Evolutionary conservation across 2,329 filamentous ascomycete species (phyloP), one percentile per base, ranked within the genome.

Genomic region (Bipolaris sorokiniana): DNA sequence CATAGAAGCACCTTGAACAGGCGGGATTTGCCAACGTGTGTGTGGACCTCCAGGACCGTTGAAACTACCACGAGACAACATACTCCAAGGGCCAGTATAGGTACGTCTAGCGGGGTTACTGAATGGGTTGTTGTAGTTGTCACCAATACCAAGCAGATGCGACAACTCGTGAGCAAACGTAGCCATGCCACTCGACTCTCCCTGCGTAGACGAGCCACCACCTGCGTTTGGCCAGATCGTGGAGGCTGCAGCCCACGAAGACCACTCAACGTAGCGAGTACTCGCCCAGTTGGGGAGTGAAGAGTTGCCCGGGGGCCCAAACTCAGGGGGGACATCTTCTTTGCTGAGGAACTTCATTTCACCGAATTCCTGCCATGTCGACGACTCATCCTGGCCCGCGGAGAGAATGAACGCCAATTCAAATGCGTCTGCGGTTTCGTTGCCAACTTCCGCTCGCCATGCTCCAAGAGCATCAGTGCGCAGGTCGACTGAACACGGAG

Each of bases 81-180:
- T 85, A 5, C 78, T 81, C 74, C 79, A 85, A 0, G 82, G 81
- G 0, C 83, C 83, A 0, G 82, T 82, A 65, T 82, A 84, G 0
- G 79, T 70, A 20, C 83, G 79, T 3, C 80, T 77, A 40, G 77
- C 66, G 1, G 81, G 82, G 1, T 71, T 62, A 3, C 78, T 74
- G 61, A 80, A 84, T 0, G 82, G 82, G 51, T 84, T 84, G 62
- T 84, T 84, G 64, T 85, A 84, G 65, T 85, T 85, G 63, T 84
- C 83, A 7, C 80, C 79, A 20, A 84, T 84, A 13, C 78, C 77
- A 1, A 84, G 76, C 36, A 85, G 67, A 65, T 84, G 83, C 22
- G 76, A 80, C 3, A 84, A 70, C 60, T 84, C 82, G 64, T 85
- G 83, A 1, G 83, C 83, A 60, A 81, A 85, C 0, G 80, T 82